These are phyloP conservation scores for Leucoagaricus sp. DNA, from an alignment of 1,284 basidiomycete genomes.

Conservation along the genomic window DNA sequence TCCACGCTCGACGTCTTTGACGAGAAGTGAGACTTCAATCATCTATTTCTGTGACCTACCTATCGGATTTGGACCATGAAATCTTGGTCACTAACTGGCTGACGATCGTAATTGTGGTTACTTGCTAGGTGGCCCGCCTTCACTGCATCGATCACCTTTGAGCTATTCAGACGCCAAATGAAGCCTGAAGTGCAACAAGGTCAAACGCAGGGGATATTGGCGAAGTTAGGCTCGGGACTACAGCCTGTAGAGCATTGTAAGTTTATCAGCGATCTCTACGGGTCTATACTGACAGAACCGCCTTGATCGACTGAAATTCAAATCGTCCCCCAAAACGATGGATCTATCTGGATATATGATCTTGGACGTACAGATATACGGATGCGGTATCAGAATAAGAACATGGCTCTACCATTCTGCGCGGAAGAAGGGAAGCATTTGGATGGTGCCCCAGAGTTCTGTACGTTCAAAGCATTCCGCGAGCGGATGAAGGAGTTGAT, in stretches of 20 bases:
- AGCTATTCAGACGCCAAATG: constrained; percentile 56
- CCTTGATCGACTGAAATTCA: neutral
- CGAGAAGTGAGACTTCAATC: constrained; percentile 48
- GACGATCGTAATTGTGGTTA: neutral
- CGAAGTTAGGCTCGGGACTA: constrained; percentile 9
- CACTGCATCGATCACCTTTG: constrained; percentile 72
- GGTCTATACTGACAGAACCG: too few species aligned
- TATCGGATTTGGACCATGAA: too few species aligned
- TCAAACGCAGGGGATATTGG: neutral
- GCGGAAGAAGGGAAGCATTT: constrained; percentile 69
- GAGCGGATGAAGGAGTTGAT: constrained; percentile 63
- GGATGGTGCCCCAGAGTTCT: constrained; percentile 74
- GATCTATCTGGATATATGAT: neutral
- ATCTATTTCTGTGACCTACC: too few species aligned
- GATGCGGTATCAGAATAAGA: constrained; percentile 76
- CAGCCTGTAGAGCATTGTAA: constrained; percentile 46
- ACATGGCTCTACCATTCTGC: constrained; percentile 67
- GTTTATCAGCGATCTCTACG: constrained; percentile 13
- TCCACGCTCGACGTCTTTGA: constrained; percentile 78
- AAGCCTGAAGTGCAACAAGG: constrained; percentile 14
- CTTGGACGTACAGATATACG: constrained; percentile 54
- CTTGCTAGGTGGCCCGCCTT: constrained; percentile 69
- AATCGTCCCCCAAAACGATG: too few species aligned
- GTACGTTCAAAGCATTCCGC: constrained; percentile 69
- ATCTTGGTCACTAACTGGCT: neutral